A percentile compares a stretch with the other conserved stretches of the same genome.
Conservation (phyloP, 2,329 filamentous ascomycete genomes). For the Pestalotiopsis sp. region DNA sequence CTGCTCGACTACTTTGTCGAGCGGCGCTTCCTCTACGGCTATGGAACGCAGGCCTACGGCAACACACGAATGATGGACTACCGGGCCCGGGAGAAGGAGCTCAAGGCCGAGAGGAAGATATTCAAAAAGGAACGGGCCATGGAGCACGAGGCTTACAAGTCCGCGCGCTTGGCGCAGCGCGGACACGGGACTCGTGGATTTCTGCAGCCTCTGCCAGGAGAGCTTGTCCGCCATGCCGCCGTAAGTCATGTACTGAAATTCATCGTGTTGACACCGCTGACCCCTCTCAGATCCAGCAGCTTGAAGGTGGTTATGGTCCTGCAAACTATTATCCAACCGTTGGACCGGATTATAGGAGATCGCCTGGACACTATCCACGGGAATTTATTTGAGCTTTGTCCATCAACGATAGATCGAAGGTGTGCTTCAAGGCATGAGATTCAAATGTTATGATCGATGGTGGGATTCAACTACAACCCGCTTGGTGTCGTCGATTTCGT, state of each 20-base stretch:
- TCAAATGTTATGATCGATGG: too few relatives aligned
- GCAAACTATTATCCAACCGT: too few relatives aligned
- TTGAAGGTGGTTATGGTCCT: too few relatives aligned
- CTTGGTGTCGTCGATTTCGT: too few relatives aligned
- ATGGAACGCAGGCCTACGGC: neutral
- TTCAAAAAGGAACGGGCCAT: neutral
- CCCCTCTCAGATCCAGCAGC: too few relatives aligned
- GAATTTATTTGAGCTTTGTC: too few relatives aligned
- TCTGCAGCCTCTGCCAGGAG: neutral
- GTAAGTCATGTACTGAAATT: neutral
- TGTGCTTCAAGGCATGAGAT: too few relatives aligned
- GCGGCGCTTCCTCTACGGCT: neutral
- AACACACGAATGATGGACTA: neutral
- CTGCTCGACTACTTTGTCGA: neutral
- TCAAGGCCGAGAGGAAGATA: neutral
- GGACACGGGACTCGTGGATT: neutral
- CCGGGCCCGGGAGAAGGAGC: neutral
- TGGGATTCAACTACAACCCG: too few relatives aligned
- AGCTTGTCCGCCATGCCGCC: neutral
- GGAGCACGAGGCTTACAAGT: neutral
- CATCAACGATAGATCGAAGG: too few relatives aligned
- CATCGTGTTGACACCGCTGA: too few relatives aligned
- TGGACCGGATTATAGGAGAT: too few relatives aligned
- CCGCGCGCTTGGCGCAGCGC: neutral
- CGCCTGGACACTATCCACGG: too few relatives aligned